These are phyloP conservation scores for Penicillium brasilianum DNA, from an alignment of 2,329 filamentous ascomycete species.

Conservation along the genomic window DNA sequence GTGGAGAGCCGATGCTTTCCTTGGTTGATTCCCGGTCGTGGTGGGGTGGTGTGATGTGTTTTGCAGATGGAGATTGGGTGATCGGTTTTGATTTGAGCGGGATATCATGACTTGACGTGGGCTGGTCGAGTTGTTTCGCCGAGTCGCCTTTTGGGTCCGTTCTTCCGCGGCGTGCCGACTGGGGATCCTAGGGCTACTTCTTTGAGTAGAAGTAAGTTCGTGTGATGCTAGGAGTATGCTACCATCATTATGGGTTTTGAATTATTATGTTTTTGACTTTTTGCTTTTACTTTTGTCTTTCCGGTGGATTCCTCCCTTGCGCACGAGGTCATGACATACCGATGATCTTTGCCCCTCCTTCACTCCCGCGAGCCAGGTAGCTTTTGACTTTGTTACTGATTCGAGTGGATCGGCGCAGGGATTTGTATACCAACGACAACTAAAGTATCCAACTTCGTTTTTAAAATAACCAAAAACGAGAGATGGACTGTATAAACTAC, in stretches of 20 bases:
- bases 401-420: not conserved
- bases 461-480: not conserved
- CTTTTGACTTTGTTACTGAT: not conserved
- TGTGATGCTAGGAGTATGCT: not conserved
- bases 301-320: constrained; percentile 2
- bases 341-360: constrained; percentile 7
- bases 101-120: not conserved
- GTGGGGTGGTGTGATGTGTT: constrained; percentile 21
- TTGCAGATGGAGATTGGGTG: constrained; percentile 12
- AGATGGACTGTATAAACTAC: not conserved
- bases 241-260: not conserved
- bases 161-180: constrained; percentile 22
- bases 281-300: not conserved
- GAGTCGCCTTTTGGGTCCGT: not conserved
- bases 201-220: not conserved
- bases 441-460: not conserved
- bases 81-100: not conserved
- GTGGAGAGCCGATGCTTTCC: not conserved
- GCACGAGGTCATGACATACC: constrained; percentile 10
- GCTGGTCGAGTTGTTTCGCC: not conserved
- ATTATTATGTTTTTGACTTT: not conserved
- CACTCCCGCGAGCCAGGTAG: not conserved
- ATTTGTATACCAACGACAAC: not conserved
- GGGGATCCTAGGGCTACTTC: not conserved
- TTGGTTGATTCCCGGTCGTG: constrained; percentile 1